Evolutionary conservation across 352 stramenopile genomes (phyloP).

Genomic region (Plasmopara viticola): DNA sequence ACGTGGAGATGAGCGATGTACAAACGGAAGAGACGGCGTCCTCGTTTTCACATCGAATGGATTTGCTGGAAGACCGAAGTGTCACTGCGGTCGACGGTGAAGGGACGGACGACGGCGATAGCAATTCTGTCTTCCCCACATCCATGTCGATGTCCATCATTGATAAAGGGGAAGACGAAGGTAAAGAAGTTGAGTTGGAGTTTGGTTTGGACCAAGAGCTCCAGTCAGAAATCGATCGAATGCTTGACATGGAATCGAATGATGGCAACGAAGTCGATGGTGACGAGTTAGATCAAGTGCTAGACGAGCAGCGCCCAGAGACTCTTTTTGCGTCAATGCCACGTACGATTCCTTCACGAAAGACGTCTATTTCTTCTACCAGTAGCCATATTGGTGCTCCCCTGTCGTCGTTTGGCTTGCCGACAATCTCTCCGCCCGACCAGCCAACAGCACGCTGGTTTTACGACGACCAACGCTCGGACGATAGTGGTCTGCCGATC

Average conservation of each 20-base stretch:
- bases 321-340: conserved; percentile 18
- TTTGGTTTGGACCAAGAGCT: conserved; percentile 70
- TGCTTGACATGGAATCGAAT: conserved; percentile 63
- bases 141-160: conserved; percentile 82
- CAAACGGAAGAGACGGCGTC: conserved; percentile 73
- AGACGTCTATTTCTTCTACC: conserved; percentile 53
- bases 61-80: conserved; percentile 40
- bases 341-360: conserved; percentile 34
- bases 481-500: conserved; percentile 26
- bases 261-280: conserved; percentile 36
- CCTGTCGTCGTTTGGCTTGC: conserved; percentile 33
- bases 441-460: conserved; percentile 77
- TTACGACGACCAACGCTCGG: conserved; percentile 46
- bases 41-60: conserved; percentile 56
- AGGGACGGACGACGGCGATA: conserved; percentile 14
- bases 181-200: conserved; percentile 79
- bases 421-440: conserved; percentile 52
- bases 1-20: conserved; percentile 69
- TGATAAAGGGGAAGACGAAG: conserved; percentile 54
- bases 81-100: conserved; percentile 17
- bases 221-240: conserved; percentile 58
- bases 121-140: conserved; percentile 29
- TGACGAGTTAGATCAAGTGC: conserved; percentile 15
- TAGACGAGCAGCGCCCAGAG: conserved; percentile 7
- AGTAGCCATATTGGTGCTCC: conserved; percentile 39